These are phyloP conservation scores for Corchorus olitorius DNA, from an alignment of 345 rosid genomes.

Conservation along the genomic window DNA sequence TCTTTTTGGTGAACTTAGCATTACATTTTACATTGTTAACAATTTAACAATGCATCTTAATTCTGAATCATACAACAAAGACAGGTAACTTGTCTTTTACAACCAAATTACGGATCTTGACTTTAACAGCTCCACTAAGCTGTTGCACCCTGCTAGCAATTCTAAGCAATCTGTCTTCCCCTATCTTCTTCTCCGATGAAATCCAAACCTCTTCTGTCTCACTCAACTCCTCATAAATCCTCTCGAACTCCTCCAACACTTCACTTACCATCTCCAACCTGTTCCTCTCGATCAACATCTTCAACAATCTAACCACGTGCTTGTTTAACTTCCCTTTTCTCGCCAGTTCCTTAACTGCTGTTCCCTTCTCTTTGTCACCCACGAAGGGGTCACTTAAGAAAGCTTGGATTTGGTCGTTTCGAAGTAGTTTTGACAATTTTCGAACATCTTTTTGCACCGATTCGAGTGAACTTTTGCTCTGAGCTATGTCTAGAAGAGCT, in stretches of 20 bases:
- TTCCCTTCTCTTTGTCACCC: conserved; percentile 42
- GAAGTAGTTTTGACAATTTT: conserved; percentile 38
- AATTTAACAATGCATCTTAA: neutral
- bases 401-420: conserved; percentile 24
- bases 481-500: conserved; percentile 66
- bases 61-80: neutral
- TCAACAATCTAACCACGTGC: conserved; percentile 51
- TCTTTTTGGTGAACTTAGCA: too few species aligned
- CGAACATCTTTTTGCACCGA: conserved; percentile 47
- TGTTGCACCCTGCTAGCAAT: conserved; percentile 34
- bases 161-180: conserved; percentile 24
- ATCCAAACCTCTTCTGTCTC: conserved; percentile 39
- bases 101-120: conserved; percentile 36
- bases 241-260: conserved; percentile 64
- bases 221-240: conserved; percentile 48
- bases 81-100: conserved; percentile 8
- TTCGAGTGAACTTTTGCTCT: conserved; percentile 46
- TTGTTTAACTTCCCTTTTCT: conserved; percentile 43
- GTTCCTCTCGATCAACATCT: conserved; percentile 50
- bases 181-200: conserved; percentile 34
- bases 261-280: conserved; percentile 46
- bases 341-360: conserved; percentile 41
- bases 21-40: neutral
- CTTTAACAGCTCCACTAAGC: conserved; percentile 35
- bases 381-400: conserved; percentile 38